Base-by-base conservation (phyloP, 129 eudicot species). In the Dittrichia graveolens region DNA sequence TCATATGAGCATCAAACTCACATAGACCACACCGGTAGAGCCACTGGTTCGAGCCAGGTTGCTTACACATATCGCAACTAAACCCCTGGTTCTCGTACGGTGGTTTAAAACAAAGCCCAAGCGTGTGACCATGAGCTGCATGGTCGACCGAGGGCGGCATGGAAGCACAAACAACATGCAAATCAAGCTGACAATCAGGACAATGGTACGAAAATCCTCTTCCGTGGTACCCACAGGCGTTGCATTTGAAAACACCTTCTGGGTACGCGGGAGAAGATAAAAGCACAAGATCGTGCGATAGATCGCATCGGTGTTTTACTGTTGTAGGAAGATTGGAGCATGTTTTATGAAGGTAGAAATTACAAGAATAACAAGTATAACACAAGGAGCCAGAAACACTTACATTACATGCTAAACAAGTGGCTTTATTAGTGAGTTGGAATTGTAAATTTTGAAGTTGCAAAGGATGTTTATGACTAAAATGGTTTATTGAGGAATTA, bases 21-120 rank as follows among this genome's bases (percentile, higher is more conserved):
- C 90, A 85, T 24, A n/a, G 44, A 45, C 37, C 57, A 8, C 90
- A 85, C 24, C 90, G 76, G 69, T 85, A 85, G 15, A 85, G 80
- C 90, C 90, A 85, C 15, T 68, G 74, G 38, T 82, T 80, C 3
- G 85, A 76, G 34, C 90, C 83, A 3, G 68, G 38, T 18, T 37
- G 41, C 16, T 42, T 57, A 60, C 90, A 85, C 0, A 82, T 53
- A 42, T 82, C 87, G 10, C 90, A 85, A 34, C 77, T 76, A 42
- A 85, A 85, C 15, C 34, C 74, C 14, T 74, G 75, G 18, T 54
- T 73, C 9, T 76, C 72, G 38, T 83, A 80, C 0, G 91, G 87
- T 37, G 87, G 80, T 11, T n/a, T 18, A 68, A 83, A 80, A 15
- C 82, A 77, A 47, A 86, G 85, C 38, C 48, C 7, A 6, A 86